phyloP scores from a whole-genome alignment of 495 filamentous ascomycete species.

The Penicillium bovifimosum region DNA sequence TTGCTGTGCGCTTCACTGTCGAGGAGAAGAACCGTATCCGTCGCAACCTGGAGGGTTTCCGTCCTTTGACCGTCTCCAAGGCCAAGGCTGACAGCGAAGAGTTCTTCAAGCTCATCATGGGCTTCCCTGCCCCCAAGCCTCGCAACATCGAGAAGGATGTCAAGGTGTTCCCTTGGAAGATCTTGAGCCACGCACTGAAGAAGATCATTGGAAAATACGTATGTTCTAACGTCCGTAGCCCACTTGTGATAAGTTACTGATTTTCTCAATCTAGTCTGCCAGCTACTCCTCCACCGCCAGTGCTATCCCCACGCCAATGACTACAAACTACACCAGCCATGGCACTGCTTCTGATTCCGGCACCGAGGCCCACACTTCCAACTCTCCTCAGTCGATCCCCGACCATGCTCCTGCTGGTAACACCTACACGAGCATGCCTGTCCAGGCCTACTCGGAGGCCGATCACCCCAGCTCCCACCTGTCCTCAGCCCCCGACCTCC shows the following conservation, averaged over 20 bases:
- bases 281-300: conserved; percentile 49
- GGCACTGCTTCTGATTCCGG: conserved; percentile 39
- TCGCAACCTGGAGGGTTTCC: conserved; percentile 87
- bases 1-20: conserved; percentile 77
- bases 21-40: conserved; percentile 98
- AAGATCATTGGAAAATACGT: conserved; percentile 99
- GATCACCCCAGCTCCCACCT: conserved; percentile 18
- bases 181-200: conserved; percentile 72
- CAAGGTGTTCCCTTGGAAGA: conserved; percentile 95
- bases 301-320: conserved; percentile 34
- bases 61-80: conserved; percentile 86
- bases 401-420: conserved; percentile 28
- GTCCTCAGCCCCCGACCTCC: conserved; percentile 27
- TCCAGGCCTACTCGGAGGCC: conserved; percentile 25
- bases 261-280: conserved; percentile 33
- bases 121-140: conserved; percentile 90
- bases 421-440: conserved; percentile 27
- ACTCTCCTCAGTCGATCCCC: conserved; percentile 43
- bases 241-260: conserved; percentile 9
- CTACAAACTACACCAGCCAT: conserved; percentile 31
- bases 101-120: conserved; percentile 99
- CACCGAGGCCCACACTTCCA: conserved; percentile 34
- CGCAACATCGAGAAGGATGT: conserved; percentile 98
- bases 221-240: conserved; percentile 25
- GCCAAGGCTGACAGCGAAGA: conserved; percentile 84